Base-by-base conservation (phyloP, 768 basidiomycete genomes). In the Pleurotus salmoneostramineus region DNA sequence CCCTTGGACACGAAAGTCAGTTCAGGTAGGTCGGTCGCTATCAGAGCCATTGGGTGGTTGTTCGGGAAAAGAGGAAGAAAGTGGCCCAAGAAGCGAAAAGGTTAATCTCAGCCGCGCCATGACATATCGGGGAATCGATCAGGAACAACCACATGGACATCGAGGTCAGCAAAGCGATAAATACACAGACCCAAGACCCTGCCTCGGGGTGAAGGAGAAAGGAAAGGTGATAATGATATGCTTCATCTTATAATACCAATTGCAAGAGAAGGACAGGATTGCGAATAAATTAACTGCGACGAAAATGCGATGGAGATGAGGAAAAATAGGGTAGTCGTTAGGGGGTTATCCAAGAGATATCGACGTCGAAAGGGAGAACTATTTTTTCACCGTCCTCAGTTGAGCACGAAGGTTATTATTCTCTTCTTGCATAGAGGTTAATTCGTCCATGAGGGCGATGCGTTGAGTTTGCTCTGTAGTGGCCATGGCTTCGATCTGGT, bases 361-460 rank as follows among this genome's bases (percentile, higher is more conserved):
- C n/a, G 31, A 45, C 17, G 27, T 31, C 27, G 60, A 5, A 15
- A 27, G 43, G 58, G 27, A n/a, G 6, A 35, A 36, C 50, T 67
- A 80, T 71, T 75, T 78, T 71, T 83, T 87, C 61, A 77, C 69
- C 21, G 79, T 79, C 52, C 91, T 79, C 63, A 94, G 64, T 69
- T 93, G 92, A 34, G 84, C 82, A 45, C 88, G 80, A 59, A 94
- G 67, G 40, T 69, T 83, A 42, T 74, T 77, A 65, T 94, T 93
- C 73, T 93, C 91, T 57, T 81, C 87, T 73, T 93, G 91, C 72
- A 88, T 80, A 52, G 81, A 77, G 68, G 92, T 94, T 64, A 96
- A 78, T 74, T 96, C 93, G 66, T 97, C 94, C 44, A 99, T 77
- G 56, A 99, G 68, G 34, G 88, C 87, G 56, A 93, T 84, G 62